Percentiles rank a stretch among this genome's conserved stretches.
Conservation (phyloP, 176 grass and related monocot genomes). For the Stipa capillata region DNA sequence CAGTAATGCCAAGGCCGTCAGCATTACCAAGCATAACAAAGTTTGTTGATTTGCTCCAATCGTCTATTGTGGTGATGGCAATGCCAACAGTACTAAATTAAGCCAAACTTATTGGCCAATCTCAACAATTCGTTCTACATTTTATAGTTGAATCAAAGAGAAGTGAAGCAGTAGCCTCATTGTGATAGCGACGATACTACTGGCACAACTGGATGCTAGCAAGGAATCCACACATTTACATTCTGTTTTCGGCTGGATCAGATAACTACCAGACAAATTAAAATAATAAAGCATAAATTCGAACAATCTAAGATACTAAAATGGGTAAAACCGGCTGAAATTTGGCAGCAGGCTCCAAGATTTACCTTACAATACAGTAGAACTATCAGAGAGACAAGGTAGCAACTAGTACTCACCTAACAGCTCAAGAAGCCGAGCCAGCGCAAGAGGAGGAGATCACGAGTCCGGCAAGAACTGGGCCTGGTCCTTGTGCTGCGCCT, state of each 20-base stretch:
- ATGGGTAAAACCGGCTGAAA: neutral
- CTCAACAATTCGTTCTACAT: neutral
- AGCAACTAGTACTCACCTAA: neutral
- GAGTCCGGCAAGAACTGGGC: conserved; percentile 55
- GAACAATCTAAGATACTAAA: neutral
- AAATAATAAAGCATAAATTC: neutral
- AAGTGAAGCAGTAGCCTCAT: neutral
- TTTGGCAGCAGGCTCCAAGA: neutral
- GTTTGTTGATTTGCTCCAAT: neutral
- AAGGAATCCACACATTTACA: neutral
- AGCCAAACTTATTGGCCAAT: neutral
- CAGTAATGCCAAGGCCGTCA: neutral
- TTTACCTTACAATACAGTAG: neutral
- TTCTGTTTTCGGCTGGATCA: neutral
- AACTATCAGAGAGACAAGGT: neutral
- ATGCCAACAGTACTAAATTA: neutral
- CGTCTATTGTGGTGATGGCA: neutral
- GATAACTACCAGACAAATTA: neutral
- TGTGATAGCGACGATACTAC: neutral
- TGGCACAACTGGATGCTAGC: neutral
- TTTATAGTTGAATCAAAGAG: neutral
- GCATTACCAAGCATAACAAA: neutral
- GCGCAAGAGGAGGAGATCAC: neutral
- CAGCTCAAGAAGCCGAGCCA: neutral
- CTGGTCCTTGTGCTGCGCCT: conserved; percentile 35